phyloP scores from a whole-genome alignment of 75 land plant species.

The Pseudotsuga menziesii region DNA sequence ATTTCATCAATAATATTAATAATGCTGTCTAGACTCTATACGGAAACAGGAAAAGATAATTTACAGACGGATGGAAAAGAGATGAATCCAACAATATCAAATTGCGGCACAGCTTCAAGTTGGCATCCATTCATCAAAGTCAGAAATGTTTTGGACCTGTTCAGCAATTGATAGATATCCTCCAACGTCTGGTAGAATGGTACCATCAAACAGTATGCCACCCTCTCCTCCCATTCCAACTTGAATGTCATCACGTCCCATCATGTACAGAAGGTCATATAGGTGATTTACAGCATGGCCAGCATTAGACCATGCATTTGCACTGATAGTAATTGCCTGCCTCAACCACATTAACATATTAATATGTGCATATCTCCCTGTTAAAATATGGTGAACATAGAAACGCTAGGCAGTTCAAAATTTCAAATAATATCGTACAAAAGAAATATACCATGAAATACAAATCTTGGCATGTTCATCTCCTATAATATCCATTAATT shows the following conservation, averaged over 20 bases:
- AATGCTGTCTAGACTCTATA: not conserved
- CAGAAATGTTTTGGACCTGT: constrained; percentile 37
- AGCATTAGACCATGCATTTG: constrained; percentile 81
- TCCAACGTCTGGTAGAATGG: constrained; percentile 68
- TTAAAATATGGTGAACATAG: too few species aligned
- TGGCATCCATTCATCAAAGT: not conserved
- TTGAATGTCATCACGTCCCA: constrained; percentile 77
- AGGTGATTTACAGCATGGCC: constrained; percentile 80
- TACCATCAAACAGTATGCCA: constrained; percentile 57
- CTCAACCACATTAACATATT: not conserved
- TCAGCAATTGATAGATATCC: constrained; percentile 83
- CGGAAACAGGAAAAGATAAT: not conserved
- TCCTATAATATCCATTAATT: too few species aligned
- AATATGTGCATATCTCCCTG: too few species aligned
- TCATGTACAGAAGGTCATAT: constrained; percentile 86
- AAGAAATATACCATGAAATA: too few species aligned
- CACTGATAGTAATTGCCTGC: constrained; percentile 70
- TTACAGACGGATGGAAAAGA: not conserved
- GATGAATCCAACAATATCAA: not conserved
- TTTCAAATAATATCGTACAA: too few species aligned
- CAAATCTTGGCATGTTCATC: too few species aligned
- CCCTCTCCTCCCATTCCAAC: constrained; percentile 92
- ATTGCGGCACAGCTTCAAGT: not conserved
- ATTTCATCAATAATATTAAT: not conserved
- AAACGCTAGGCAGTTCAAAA: too few species aligned